phyloP scores from a whole-genome alignment of 345 rosid genomes.

The Aquilaria yunnanensis region DNA sequence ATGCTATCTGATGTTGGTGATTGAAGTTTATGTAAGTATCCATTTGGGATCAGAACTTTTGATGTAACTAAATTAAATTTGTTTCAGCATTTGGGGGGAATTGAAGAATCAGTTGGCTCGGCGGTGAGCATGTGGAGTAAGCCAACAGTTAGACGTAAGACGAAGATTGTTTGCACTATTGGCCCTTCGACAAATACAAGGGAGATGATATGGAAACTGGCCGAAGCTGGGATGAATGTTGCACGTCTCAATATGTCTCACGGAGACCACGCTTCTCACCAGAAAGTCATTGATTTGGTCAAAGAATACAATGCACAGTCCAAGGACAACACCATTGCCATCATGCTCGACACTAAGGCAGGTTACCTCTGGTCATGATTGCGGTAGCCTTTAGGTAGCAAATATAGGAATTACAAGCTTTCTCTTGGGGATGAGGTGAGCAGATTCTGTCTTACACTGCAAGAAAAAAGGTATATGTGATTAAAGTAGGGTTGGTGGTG shows the following conservation, averaged over 20 bases:
- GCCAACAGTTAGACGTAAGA: slow-evolving; percentile 79
- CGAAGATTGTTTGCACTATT: slow-evolving; percentile 95
- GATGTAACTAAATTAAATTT: no score
- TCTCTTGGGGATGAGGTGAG: no score
- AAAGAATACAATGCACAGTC: slow-evolving; percentile 91
- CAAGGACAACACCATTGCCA: slow-evolving; percentile 84
- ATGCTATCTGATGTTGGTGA: neutral
- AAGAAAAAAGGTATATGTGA: no score
- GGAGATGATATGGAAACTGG: slow-evolving; percentile 99
- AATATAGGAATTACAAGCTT: no score
- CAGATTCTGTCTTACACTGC: no score
- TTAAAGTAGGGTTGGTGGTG: no score
- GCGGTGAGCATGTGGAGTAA: slow-evolving; percentile 79
- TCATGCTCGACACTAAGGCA: slow-evolving; percentile 99
- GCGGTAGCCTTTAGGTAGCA: no score
- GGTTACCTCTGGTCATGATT: slow-evolving; percentile 12
- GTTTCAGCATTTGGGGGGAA: slow-evolving; percentile 36
- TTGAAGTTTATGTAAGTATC: no score
- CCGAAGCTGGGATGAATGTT: slow-evolving; percentile 98
- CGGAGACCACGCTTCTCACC: slow-evolving; percentile 96
- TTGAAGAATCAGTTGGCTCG: slow-evolving; percentile 54
- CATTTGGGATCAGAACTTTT: no score
- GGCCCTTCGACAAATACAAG: slow-evolving; percentile 90
- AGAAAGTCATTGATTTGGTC: slow-evolving; percentile 96
- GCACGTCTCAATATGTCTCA: slow-evolving; percentile 98